Evolutionary conservation across 352 stramenopile species (phyloP).

Genomic region (Aphanomyces invadans): DNA sequence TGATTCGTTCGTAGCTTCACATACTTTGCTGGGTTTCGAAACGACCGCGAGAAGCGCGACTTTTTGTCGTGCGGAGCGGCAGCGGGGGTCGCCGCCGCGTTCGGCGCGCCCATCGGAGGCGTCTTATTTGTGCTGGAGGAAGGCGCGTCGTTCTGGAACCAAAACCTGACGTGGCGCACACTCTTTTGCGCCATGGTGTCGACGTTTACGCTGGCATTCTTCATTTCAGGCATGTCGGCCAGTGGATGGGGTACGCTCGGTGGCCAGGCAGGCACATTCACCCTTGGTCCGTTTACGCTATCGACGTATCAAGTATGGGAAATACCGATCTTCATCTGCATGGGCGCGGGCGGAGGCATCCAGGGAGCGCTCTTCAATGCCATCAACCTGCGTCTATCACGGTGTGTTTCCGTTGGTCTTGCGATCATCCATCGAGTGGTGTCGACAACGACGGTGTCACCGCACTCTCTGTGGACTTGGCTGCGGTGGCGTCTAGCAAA

Average conservation of each 20-base stretch:
- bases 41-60: slow-evolving; percentile 84
- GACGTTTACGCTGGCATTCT: slow-evolving; percentile 80
- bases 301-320: slow-evolving; percentile 81
- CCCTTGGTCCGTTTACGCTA: slow-evolving; percentile 56
- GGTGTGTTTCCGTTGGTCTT: too few relatives aligned
- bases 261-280: slow-evolving; percentile 62
- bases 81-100: slow-evolving; percentile 81
- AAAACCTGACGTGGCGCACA: slow-evolving; percentile 73
- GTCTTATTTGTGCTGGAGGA: slow-evolving; percentile 77
- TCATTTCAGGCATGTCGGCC: slow-evolving; percentile 60
- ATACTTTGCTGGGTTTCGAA: slow-evolving; percentile 83
- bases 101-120: slow-evolving; percentile 86
- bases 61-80: slow-evolving; percentile 84
- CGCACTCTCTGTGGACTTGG: too few relatives aligned
- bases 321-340: slow-evolving; percentile 80
- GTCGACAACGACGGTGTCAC: too few relatives aligned
- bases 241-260: slow-evolving; percentile 62
- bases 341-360: slow-evolving; percentile 74
- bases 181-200: slow-evolving; percentile 83
- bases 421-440: too few relatives aligned
- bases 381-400: slow-evolving; percentile 44
- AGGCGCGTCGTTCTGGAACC: slow-evolving; percentile 83
- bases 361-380: slow-evolving; percentile 80
- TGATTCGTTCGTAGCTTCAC: slow-evolving; percentile 41
- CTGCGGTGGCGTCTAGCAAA: too few relatives aligned